Conservation (phyloP, 345 rosid species). For the Murraya paniculata region DNA sequence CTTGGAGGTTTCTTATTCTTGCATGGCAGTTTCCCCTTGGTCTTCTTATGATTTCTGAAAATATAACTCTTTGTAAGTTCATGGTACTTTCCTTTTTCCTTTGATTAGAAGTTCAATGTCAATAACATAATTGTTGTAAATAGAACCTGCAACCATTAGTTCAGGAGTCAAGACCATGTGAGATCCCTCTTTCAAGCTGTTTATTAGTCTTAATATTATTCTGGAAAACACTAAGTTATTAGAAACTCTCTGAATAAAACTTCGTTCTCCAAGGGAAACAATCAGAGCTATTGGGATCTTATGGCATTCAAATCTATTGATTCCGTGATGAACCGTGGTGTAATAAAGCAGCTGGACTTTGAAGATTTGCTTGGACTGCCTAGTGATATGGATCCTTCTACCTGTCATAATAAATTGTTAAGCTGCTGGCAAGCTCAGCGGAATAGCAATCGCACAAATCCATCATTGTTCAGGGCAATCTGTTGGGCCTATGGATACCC, state of each 20-base stretch:
- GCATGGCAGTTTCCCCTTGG: neutral
- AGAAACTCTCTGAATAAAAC: constrained; percentile 3
- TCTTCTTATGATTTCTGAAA: neutral
- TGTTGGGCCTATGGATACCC: constrained; percentile 79
- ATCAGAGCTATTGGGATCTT: constrained; percentile 51
- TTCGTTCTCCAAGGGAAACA: constrained; percentile 39
- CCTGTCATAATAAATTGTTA: constrained; percentile 54
- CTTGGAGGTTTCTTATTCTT: neutral
- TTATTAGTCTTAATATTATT: neutral
- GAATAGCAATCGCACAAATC: constrained; percentile 28
- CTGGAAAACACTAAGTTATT: neutral
- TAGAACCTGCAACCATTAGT: neutral
- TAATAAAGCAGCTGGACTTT: constrained; percentile 73
- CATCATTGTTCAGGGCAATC: constrained; percentile 72
- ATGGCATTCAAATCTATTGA: constrained; percentile 60
- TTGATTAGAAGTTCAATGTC: neutral
- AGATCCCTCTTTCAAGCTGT: neutral
- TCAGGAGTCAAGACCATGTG: neutral
- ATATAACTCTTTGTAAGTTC: neutral
- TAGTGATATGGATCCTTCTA: constrained; percentile 67
- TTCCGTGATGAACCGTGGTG: constrained; percentile 61
- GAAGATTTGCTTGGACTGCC: constrained; percentile 78
- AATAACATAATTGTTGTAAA: neutral
- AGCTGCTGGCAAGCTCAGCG: constrained; percentile 64
- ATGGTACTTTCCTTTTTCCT: neutral